These are phyloP conservation scores for Linnemannia elongata DNA, from an alignment of 192 early-diverging fungal genomes.

Conservation along the genomic window DNA sequence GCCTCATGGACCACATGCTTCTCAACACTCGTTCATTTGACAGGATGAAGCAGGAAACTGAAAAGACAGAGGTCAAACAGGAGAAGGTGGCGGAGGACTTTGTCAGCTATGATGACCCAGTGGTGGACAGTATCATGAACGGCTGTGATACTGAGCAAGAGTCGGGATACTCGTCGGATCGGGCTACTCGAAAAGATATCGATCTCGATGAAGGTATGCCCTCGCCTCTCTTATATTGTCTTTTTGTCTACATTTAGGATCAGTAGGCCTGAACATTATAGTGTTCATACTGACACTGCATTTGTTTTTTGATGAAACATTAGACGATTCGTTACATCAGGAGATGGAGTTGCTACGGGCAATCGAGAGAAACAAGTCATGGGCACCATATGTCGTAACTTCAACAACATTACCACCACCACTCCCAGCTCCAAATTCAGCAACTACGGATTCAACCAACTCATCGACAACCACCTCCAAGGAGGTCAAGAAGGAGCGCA, in stretches of 20 bases:
- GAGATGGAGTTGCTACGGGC: constrained; percentile 31
- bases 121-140: constrained; percentile 46
- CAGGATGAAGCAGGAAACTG: constrained; percentile 6
- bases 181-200: not conserved
- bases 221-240: not conserved
- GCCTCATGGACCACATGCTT: constrained; percentile 18
- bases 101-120: constrained; percentile 25
- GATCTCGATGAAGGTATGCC: constrained; percentile 35
- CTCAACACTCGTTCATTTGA: constrained; percentile 27
- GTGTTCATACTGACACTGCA: not conserved
- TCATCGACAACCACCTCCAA: not conserved
- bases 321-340: constrained; percentile 24
- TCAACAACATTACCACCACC: constrained; percentile 8
- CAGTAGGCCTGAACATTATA: no score
- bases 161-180: not conserved
- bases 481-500: constrained; percentile 12
- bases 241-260: not conserved
- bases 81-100: not conserved
- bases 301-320: no score
- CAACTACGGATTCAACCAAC: not conserved
- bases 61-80: not conserved
- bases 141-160: constrained; percentile 11
- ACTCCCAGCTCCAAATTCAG: not conserved
- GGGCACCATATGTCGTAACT: constrained; percentile 27
- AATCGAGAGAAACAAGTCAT: constrained; percentile 31